These are phyloP conservation scores for Chlamydomonas eustigma DNA, from an alignment of 139 green algal species.

Conservation along the genomic window DNA sequence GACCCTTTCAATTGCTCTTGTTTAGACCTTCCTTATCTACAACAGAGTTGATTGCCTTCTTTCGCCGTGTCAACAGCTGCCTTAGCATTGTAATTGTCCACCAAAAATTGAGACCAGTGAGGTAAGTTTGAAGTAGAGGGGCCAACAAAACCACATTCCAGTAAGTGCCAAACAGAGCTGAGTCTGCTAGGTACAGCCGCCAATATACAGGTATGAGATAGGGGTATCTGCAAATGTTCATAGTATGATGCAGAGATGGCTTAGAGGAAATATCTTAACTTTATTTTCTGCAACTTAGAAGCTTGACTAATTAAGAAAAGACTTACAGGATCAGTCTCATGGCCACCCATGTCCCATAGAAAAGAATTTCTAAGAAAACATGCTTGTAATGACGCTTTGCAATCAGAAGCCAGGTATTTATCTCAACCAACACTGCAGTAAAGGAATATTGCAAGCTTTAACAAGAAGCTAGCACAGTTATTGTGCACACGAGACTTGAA, in stretches of 20 bases:
- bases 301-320: no score
- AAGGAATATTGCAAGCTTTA: no score
- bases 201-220: background rate
- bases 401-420: conserved; percentile 15
- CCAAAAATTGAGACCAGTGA: conserved; percentile 4
- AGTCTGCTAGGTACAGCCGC: background rate
- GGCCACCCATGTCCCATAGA: conserved; percentile 5
- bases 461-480: no score
- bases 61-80: background rate
- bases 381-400: conserved; percentile 16
- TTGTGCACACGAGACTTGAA: background rate
- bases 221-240: conserved; percentile 2
- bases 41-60: no score
- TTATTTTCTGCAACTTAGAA: no score
- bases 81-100: conserved; percentile 8
- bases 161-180: conserved; percentile 1
- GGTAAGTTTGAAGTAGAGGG: background rate
- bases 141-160: background rate
- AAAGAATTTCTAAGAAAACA: background rate
- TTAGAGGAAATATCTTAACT: no score
- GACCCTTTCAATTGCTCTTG: background rate
- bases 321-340: conserved; percentile 6
- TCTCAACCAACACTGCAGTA: conserved; percentile 1
- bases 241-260: no score
- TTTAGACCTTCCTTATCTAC: background rate